phyloP scores from a whole-genome alignment of 2,329 filamentous ascomycete species.

The Phialophora tarda region DNA sequence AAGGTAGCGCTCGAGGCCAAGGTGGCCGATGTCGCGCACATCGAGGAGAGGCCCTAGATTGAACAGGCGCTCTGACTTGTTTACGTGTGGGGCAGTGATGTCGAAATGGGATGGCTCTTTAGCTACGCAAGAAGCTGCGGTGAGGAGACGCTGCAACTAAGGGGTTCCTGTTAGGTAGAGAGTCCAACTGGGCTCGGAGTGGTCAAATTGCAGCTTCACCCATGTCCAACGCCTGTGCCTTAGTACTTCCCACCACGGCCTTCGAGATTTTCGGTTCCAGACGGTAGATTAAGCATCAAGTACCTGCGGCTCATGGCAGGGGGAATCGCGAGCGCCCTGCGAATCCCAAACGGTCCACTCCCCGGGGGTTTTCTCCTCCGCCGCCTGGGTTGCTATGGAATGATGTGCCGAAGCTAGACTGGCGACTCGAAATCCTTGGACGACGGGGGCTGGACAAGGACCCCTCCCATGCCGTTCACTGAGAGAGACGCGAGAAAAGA shows the following conservation, averaged over 20 bases:
- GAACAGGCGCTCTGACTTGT: background rate
- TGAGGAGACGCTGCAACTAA: background rate
- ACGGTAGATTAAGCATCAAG: slow-evolving; percentile 2
- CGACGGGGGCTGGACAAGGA: slow-evolving; percentile 1
- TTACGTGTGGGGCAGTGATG: background rate
- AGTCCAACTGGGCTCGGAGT: background rate
- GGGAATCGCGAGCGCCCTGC: background rate
- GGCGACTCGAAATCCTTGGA: background rate
- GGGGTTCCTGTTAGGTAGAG: background rate
- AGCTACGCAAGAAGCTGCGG: background rate
- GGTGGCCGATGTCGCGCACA: slow-evolving; percentile 2
- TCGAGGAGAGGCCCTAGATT: slow-evolving; percentile 8
- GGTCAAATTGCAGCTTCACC: background rate
- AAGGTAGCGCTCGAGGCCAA: slow-evolving; percentile 34
- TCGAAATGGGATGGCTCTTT: slow-evolving; percentile 1
- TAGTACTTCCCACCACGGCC: background rate
- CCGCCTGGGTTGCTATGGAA: background rate
- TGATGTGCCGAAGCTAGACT: slow-evolving; percentile 8
- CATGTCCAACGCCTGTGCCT: background rate
- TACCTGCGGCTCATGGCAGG: background rate
- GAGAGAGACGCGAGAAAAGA: background rate
- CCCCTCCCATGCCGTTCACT: background rate
- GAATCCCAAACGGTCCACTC: background rate
- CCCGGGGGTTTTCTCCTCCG: slow-evolving; percentile 12
- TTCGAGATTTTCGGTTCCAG: slow-evolving; percentile 4